Conservation (phyloP, 1,284 basidiomycete genomes). For the Fistulina hepatica region DNA sequence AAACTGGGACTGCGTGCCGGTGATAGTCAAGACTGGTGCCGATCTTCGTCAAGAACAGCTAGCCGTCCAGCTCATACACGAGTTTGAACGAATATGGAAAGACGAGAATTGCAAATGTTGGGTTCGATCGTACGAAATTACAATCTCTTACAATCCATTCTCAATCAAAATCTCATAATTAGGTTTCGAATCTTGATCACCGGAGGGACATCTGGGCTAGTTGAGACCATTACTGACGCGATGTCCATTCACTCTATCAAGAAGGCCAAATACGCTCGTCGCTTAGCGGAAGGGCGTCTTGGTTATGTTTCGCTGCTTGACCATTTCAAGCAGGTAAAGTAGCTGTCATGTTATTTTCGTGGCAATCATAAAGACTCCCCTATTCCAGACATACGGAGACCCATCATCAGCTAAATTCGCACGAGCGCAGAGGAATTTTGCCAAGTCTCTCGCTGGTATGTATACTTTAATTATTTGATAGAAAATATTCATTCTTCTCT, state of each 20-base stretch:
- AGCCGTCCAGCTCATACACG: conserved; percentile 88
- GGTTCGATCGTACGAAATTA: conserved; percentile 73
- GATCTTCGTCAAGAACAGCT: conserved; percentile 97
- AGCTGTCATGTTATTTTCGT: conserved; percentile 1
- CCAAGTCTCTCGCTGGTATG: conserved; percentile 82
- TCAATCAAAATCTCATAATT: too few species aligned
- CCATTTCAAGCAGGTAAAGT: conserved; percentile 74
- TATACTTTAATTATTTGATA: conserved; percentile 1
- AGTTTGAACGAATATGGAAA: conserved; percentile 91
- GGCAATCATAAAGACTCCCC: conserved; percentile 2
- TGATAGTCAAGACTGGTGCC: conserved; percentile 97
- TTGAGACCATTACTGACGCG: conserved; percentile 93
- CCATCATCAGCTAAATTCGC: conserved; percentile 77
- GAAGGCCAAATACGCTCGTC: conserved; percentile 92
- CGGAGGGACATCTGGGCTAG: conserved; percentile 84
- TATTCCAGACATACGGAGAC: conserved; percentile 75
- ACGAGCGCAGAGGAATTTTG: conserved; percentile 84
- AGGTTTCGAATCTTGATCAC: conserved; percentile 88
- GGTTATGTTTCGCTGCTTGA: conserved; percentile 83
- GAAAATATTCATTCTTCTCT: not conserved
- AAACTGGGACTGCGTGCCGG: conserved; percentile 82
- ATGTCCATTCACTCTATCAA: conserved; percentile 99
- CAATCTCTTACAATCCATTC: not conserved
- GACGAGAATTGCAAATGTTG: conserved; percentile 87
- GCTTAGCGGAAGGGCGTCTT: conserved; percentile 69